Base-by-base conservation (phyloP, 176 grass and related monocot genomes). In the Typha latifolia region DNA sequence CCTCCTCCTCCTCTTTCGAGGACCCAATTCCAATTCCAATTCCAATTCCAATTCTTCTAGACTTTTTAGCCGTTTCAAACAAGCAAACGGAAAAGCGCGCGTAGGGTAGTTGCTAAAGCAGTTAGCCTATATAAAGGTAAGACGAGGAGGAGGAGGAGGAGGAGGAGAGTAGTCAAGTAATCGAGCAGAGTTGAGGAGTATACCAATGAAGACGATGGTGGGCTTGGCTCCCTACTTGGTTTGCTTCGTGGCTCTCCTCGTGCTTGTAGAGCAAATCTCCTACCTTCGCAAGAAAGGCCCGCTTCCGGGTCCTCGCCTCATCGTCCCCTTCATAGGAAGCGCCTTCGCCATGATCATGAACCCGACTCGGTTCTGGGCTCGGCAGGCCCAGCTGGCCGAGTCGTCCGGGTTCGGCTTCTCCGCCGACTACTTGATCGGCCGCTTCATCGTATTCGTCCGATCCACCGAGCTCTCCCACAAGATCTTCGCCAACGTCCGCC, bases 401-500 rank as follows among this genome's bases (percentile, higher is more conserved):
- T 61, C 48, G 37, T 88, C 85, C 13, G 85, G 85, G 26, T 6
- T 53, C 7, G 91, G 91, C 1, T 74, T 95, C 49, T 80, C 91
- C 9, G 86, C 84, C 4, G 78, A 95, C 70, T 85, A 63, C 57
- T 32, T 95, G 0, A 48, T 95, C 2, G 86, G 91, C 1, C 86
- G 84, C 8, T 90, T 90, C 86, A 55, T 85, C 57, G 66, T 96
- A 16, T 96, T 96, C 86, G 74, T 90, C 56, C 84, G 86, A 21
- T 85, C 88, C 62, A 64, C 84, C 0, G 91, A 96, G 72, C 76
- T 96, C 19, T 96, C 86, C 3, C 84, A 87, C 27, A 85, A 81
- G 62, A 77, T 96, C 0, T 87, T 96, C 50, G 79, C 86, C 15
- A 96, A 90, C 74, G 90, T 95, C 62, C 86, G 91, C 22, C 81